A percentile compares a stretch with the other conserved stretches of the same genome.
These are phyloP conservation scores for Vitis riparia DNA, from an alignment of 164 flowering plant species.

Conservation along the genomic window DNA sequence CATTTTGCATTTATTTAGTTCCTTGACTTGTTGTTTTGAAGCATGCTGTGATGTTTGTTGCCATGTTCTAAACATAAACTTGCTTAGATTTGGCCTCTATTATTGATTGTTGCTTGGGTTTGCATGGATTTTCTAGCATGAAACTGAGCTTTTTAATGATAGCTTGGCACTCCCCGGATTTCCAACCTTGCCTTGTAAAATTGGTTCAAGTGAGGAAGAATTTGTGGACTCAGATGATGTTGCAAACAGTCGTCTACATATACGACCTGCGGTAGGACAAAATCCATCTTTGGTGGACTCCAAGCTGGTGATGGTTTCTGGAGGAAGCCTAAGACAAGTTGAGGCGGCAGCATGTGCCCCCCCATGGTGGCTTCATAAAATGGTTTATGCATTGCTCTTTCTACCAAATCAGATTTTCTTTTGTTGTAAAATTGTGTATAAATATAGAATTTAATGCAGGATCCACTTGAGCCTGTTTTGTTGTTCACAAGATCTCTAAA, in stretches of 20 bases:
- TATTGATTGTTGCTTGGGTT: neutral
- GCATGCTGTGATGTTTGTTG: too few relatives aligned
- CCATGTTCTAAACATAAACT: too few relatives aligned
- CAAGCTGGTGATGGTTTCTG: constrained; percentile 41
- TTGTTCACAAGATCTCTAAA: constrained; percentile 80
- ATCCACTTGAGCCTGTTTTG: constrained; percentile 79
- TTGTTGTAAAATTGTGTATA: neutral
- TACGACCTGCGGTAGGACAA: constrained; percentile 42
- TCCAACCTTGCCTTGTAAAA: constrained; percentile 47
- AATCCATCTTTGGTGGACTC: constrained; percentile 45
- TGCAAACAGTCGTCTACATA: constrained; percentile 40
- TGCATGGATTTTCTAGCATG: constrained; percentile 44
- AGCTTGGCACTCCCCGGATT: constrained; percentile 74
- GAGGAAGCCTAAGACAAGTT: constrained; percentile 54
- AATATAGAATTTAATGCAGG: constrained; percentile 48
- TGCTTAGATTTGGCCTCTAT: too few relatives aligned
- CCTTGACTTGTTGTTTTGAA: too few relatives aligned
- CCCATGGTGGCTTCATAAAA: constrained; percentile 76
- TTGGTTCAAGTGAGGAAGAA: constrained; percentile 84
- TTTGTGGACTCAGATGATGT: constrained; percentile 79
- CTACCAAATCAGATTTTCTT: neutral
- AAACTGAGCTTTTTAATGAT: constrained; percentile 84
- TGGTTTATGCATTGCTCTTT: constrained; percentile 39
- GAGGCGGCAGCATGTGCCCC: constrained; percentile 46
- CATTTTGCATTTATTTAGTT: too few relatives aligned